Base-by-base conservation (phyloP, 176 grass and related monocot species). In the Thinopyrum elongatum region DNA sequence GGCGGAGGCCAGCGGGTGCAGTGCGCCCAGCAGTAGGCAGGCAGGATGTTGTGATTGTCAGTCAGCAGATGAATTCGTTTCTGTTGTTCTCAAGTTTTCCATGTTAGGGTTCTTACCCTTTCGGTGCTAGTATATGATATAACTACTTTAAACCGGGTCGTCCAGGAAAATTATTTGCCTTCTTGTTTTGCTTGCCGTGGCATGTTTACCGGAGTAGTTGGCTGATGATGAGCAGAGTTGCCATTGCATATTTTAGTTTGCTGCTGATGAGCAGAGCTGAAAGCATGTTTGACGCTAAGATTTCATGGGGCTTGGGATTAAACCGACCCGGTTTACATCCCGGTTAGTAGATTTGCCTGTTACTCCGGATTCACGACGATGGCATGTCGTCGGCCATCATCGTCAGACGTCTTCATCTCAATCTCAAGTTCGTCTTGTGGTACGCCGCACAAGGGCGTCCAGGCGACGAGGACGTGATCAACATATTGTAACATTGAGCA, bases 21-120 rank as follows among this genome's bases (percentile, higher is more conserved):
- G 77, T 97, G 94, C 17, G 94, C 94, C 28, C 94, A 97, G 88
- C 94, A 97, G 69, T 97, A 90, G 83, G 25, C 36, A 38, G 28
- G 22, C 26, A 13, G 5, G 67, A 26, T 8, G 62, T 41, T 76
- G 81, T 23, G 39, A 9, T 74, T 1, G 13, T 74, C 14, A 29
- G 28, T 16, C 1, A 73, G 49, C 49, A 53, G 49, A 53, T 7
- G 49, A 53, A 53, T 53, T 79, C 44, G 58, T 29, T 35, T 65
- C n/a, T 4, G 10, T 64, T 26, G 53, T 80, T 46, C 1, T 19
- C 62, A 46, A 83, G 79, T 74, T 86, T 66, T 68, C 67, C 21
- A 57, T 23, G 26, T 33, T 67, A 81, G 44, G 34, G 4, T 26
- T 15, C 26, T 26, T 72, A 25, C 21, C 21, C 80, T 31, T 62